Conservation (phyloP, 768 basidiomycete genomes). For the Serendipita vermifera region DNA sequence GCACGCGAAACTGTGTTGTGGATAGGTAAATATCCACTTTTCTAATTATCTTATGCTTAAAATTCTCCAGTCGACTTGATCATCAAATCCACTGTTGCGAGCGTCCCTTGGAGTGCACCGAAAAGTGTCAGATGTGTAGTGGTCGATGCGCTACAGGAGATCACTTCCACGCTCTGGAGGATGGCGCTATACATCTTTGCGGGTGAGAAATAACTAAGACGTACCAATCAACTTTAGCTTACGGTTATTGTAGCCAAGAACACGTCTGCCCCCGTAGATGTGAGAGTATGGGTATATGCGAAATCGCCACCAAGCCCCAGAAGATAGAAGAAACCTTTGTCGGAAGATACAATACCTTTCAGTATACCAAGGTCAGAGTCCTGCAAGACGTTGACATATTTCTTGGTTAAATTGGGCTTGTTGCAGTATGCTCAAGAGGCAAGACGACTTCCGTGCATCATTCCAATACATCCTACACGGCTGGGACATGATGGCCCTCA, state of each 20-base stretch:
- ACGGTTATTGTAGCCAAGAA: conserved; percentile 31
- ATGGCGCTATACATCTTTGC: conserved; percentile 37
- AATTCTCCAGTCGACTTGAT: conserved; percentile 28
- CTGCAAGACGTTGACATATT: no score
- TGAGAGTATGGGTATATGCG: conserved; percentile 36
- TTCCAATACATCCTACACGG: conserved; percentile 32
- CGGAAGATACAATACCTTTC: conserved; percentile 46
- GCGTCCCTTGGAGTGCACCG: conserved; percentile 35
- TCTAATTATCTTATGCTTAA: no score
- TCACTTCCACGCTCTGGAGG: conserved; percentile 41
- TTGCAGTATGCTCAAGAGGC: conserved; percentile 4
- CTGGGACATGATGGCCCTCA: conserved; percentile 37
- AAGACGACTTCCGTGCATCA: conserved; percentile 30
- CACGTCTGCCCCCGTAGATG: conserved; percentile 39
- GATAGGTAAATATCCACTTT: neutral
- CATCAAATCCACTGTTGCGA: conserved; percentile 41
- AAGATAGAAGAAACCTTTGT: conserved; percentile 50
- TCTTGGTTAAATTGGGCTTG: neutral
- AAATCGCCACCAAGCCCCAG: conserved; percentile 46
- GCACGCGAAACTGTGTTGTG: neutral
- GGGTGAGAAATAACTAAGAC: no score
- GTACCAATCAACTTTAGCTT: no score
- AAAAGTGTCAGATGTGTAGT: conserved; percentile 42
- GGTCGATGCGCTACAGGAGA: conserved; percentile 35
- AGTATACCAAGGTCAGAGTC: conserved; percentile 30